A percentile compares a stretch with the other conserved stretches of the same genome.
Conservation (phyloP, 2,329 filamentous ascomycete species). For the Trichoderma sp. region DNA sequence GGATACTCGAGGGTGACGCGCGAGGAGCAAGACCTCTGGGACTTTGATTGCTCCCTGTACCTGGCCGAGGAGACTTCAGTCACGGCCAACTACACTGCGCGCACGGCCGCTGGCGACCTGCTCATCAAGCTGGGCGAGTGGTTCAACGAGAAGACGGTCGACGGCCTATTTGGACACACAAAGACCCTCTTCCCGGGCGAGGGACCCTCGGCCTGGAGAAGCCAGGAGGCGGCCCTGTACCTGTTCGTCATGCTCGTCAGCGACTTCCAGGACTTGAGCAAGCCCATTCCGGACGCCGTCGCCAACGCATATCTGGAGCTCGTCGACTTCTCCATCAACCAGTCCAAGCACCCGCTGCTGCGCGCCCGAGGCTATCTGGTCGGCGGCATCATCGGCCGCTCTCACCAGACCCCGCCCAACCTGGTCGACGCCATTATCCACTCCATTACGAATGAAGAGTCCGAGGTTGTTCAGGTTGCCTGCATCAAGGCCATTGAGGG, state of each 20-base stretch:
- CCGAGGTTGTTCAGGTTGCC: conserved; percentile 88
- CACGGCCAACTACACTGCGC: conserved; percentile 92
- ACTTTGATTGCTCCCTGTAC: conserved; percentile 94
- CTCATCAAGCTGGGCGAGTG: conserved; percentile 92
- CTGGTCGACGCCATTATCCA: conserved; percentile 74
- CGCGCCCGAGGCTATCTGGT: conserved; percentile 85
- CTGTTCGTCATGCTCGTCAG: conserved; percentile 81
- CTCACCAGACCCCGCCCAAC: conserved; percentile 63
- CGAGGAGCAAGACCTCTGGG: conserved; percentile 94
- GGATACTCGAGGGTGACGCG: conserved; percentile 86
- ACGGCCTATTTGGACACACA: conserved; percentile 77
- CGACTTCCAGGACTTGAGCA: conserved; percentile 79
- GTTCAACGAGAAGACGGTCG: conserved; percentile 74
- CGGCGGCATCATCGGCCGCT: conserved; percentile 75
- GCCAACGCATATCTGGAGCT: conserved; percentile 77
- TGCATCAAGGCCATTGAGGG: conserved; percentile 85
- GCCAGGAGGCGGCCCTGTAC: conserved; percentile 79
- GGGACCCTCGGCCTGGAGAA: conserved; percentile 54
- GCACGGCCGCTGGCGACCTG: conserved; percentile 88
- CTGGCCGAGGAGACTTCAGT: conserved; percentile 93
- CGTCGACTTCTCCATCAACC: conserved; percentile 74
- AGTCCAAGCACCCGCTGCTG: conserved; percentile 71
- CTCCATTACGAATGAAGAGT: conserved; percentile 72
- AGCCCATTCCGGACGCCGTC: conserved; percentile 68
- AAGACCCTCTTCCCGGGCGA: conserved; percentile 68